These are phyloP conservation scores for Straminergon stramineum DNA, from an alignment of 225 moss, liverwort and hornwort species.

Conservation along the genomic window DNA sequence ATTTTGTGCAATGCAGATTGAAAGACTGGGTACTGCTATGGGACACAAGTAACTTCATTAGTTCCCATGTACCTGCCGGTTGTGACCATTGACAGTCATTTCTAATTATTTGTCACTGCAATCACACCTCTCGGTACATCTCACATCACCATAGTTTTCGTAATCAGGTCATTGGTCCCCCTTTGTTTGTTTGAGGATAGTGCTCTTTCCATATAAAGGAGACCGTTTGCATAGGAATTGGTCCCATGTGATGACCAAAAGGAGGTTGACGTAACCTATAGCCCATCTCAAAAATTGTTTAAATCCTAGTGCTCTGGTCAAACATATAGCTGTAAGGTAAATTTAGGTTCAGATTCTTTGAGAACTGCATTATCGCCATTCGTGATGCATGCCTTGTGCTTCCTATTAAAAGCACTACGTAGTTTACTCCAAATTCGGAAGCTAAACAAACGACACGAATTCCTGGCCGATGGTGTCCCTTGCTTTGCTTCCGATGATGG, in stretches of 20 bases:
- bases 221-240: background rate
- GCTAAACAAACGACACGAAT: constrained; percentile 9
- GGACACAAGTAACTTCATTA: constrained; percentile 33
- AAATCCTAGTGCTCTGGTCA: constrained; percentile 16
- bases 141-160: constrained; percentile 6
- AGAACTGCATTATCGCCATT: constrained; percentile 39
- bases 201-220: background rate
- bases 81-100: background rate
- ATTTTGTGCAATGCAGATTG: constrained; percentile 60
- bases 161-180: constrained; percentile 1
- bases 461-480: constrained; percentile 10
- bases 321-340: constrained; percentile 15
- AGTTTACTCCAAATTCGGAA: background rate
- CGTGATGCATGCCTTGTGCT: constrained; percentile 31
- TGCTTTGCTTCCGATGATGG: constrained; percentile 3
- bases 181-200: background rate
- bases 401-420: constrained; percentile 7
- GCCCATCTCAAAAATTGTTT: constrained; percentile 7
- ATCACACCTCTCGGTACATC: constrained; percentile 2
- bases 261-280: background rate
- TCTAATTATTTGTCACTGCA: constrained; percentile 1
- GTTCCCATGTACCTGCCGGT: background rate
- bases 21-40: constrained; percentile 68
- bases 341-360: constrained; percentile 34
- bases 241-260: background rate